A percentile compares a stretch with the other conserved stretches of the same genome.
phyloP scores from a whole-genome alignment of 1,284 basidiomycete genomes.

The Leucoagaricus sp. region DNA sequence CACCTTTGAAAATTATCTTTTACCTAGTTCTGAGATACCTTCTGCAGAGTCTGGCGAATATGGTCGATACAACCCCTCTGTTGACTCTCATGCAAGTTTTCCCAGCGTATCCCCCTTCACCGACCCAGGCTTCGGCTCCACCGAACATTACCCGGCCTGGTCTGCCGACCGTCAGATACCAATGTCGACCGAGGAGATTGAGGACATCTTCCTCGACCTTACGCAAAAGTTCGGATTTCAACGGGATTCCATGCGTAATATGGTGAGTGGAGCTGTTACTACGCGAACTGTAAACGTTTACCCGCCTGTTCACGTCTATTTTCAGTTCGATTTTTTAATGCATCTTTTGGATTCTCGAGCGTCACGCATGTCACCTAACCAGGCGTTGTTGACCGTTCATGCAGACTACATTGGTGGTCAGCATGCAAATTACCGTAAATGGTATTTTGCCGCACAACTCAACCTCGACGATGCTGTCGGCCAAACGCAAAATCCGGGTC shows the following conservation, averaged over 20 bases:
- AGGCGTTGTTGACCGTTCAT: constrained; percentile 94
- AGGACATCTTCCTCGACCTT: constrained; percentile 98
- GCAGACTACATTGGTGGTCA: constrained; percentile 99
- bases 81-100: constrained; percentile 58
- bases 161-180: constrained; percentile 92
- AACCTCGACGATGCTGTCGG: constrained; percentile 99
- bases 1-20: constrained; percentile 14
- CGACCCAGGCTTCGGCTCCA: constrained; percentile 55
- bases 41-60: constrained; percentile 39
- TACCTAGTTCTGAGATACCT: constrained; percentile 15
- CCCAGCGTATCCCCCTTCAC: constrained; percentile 57
- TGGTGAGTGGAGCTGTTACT: constrained; percentile 50
- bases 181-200: constrained; percentile 97
- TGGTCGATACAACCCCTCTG: constrained; percentile 53
- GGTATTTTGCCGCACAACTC: constrained; percentile 99
- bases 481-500: constrained; percentile 90
- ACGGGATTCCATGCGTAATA: constrained; percentile 89
- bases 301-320: constrained; percentile 11
- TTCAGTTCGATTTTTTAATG: constrained; percentile 96
- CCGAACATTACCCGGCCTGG: constrained; percentile 93
- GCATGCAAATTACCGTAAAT: constrained; percentile 96
- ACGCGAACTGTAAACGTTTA: constrained; percentile 1
- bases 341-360: constrained; percentile 94
- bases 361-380: constrained; percentile 98
- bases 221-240: constrained; percentile 99